phyloP scores from a whole-genome alignment of 768 basidiomycete species.

The Astraeus odoratus region DNA sequence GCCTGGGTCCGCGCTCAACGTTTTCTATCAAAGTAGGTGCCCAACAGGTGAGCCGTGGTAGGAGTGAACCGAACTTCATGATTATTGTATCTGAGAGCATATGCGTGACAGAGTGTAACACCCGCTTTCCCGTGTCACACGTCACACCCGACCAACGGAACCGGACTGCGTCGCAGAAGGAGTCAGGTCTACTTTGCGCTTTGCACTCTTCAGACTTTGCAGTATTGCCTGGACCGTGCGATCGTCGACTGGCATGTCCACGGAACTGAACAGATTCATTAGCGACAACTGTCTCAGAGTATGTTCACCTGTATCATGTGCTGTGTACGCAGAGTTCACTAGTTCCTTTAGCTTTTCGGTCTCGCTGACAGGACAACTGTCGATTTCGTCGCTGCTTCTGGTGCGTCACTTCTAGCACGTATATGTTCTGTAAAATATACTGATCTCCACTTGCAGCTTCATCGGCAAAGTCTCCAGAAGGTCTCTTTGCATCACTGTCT shows the following conservation, averaged over 20 bases:
- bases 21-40: too few relatives aligned
- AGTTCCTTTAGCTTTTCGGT: conserved; percentile 61
- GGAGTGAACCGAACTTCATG: too few relatives aligned
- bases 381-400: conserved; percentile 83
- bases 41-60: too few relatives aligned
- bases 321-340: conserved; percentile 1
- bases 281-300: conserved; percentile 74
- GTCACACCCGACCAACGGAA: too few relatives aligned
- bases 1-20: too few relatives aligned
- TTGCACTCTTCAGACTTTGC: not conserved
- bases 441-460: conserved; percentile 40
- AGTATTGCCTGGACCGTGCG: not conserved
- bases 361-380: conserved; percentile 78
- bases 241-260: conserved; percentile 39
- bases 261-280: conserved; percentile 62
- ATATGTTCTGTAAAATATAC: not conserved
- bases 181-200: too few relatives aligned
- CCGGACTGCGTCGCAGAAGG: too few relatives aligned
- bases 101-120: too few relatives aligned
- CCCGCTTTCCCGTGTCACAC: too few relatives aligned
- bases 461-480: conserved; percentile 73
- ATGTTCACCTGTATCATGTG: conserved; percentile 15
- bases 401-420: conserved; percentile 31
- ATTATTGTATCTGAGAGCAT: too few relatives aligned
- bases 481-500: conserved; percentile 69